Base-by-base conservation (phyloP, 192 early-diverging fungal species). In the Glomus cerebriforme region DNA sequence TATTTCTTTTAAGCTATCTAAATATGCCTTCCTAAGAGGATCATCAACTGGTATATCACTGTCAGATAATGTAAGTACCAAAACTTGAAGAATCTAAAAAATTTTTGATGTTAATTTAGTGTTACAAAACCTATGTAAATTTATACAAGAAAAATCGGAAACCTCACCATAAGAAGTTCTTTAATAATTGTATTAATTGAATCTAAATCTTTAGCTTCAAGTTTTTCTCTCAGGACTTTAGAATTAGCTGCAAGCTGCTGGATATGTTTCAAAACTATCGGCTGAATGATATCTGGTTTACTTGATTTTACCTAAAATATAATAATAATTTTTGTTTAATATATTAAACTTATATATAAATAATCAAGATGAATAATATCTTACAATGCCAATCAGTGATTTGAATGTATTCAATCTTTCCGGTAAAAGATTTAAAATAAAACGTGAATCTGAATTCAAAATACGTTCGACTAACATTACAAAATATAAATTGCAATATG, bases 191-290 rank as follows among this genome's bases (percentile, higher is more conserved):
- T 5, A 54, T 24, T 39, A 68, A 49, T 24, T 35, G 31, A 34
- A 45, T 15, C 47, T 12, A 69, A 24, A 68, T 78, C 65, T 22
- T 78, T 69, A n/a, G 37, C 27, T 59, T 59, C 65, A 6, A 78
- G 12, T 13, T 45, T 49, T 37, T 78, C 77, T 59, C 66, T 78
- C 10, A 78, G 54, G 4, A 68, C 29, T 35, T 78, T 78, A 35
- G 68, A 64, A 69, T 78, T 49, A 26, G 65, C 47, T 7, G 47
- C 77, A 35, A 78, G 49, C 59, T 78, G 77, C 10, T 78, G 77
- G 34, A 78, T 78, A 68, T 69, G 13, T 69, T 68, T 78, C 7
- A 45, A 78, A 22, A 78, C 13, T 13, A 78, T 78, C 13, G 77
- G 77, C 39, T 78, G 77, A 32, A 78, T 54, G 5, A 78, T 3